These are phyloP conservation scores for Aspergillus wentii DNA, from an alignment of 495 filamentous ascomycete genomes.

Conservation along the genomic window DNA sequence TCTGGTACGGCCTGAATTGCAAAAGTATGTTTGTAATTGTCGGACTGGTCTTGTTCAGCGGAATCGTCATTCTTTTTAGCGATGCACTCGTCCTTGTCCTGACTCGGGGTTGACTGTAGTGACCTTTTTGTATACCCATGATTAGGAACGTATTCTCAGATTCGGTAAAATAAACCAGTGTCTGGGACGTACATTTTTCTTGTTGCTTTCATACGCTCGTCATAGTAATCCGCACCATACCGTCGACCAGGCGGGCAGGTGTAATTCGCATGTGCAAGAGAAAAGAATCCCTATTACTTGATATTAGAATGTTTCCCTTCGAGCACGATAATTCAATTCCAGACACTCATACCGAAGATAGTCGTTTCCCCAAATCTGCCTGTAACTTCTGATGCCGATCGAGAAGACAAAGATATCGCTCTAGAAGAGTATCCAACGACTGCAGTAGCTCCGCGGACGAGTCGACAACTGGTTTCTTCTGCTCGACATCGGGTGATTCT, in stretches of 20 bases:
- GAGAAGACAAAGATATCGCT: conserved; percentile 64
- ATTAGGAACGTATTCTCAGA: conserved; percentile 4
- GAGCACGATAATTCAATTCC: too few relatives aligned
- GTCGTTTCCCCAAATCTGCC: conserved; percentile 42
- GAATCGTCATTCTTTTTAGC: conserved; percentile 1
- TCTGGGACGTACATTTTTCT: conserved; percentile 37
- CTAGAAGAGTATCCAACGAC: conserved; percentile 59
- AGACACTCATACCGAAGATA: conserved; percentile 51
- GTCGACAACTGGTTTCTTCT: conserved; percentile 15
- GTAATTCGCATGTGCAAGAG: conserved; percentile 69
- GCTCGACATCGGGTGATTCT: conserved; percentile 18
- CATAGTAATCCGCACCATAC: conserved; percentile 66
- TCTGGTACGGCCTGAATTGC: conserved; percentile 5
- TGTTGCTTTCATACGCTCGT: conserved; percentile 65
- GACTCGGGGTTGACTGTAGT: conserved; percentile 10
- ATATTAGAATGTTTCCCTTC: conserved; percentile 11
- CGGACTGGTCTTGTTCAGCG: background rate
- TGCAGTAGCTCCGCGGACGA: conserved; percentile 21
- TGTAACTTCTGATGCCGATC: conserved; percentile 65
- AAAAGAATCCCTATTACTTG: conserved; percentile 41
- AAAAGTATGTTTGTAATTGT: conserved; percentile 9
- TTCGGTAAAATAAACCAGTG: conserved; percentile 1
- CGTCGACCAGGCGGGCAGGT: conserved; percentile 54
- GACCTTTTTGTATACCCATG: conserved; percentile 13
- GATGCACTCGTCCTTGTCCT: conserved; percentile 2